A percentile compares a stretch with the other conserved stretches of the same genome.
These are phyloP conservation scores for Colletotrichum tropicale DNA, from an alignment of 2,329 filamentous ascomycete genomes.

Conservation along the genomic window DNA sequence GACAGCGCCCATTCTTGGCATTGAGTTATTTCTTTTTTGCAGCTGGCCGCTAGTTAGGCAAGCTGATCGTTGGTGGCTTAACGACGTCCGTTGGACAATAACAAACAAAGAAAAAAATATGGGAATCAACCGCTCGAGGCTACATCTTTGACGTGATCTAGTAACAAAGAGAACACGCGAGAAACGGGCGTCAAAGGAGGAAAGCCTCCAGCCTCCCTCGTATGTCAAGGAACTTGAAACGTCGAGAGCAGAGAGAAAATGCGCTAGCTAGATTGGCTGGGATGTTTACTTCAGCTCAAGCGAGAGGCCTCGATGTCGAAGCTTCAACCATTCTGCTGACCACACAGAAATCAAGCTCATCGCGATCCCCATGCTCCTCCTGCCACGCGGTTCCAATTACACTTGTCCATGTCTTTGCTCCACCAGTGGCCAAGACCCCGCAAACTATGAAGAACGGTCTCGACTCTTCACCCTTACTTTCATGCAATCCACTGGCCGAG, in stretches of 20 bases:
- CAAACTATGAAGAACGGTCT: neutral
- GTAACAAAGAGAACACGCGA: neutral
- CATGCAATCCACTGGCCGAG: conserved; percentile 21
- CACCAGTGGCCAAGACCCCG: neutral
- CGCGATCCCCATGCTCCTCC: neutral
- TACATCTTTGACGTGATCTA: neutral
- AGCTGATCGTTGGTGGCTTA: neutral
- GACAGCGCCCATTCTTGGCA: neutral
- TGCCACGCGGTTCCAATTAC: neutral
- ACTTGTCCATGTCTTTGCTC: neutral
- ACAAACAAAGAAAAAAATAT: neutral
- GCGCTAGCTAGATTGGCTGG: neutral
- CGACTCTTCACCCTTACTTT: conserved; percentile 11
- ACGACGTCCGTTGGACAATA: neutral
- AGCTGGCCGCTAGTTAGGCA: neutral
- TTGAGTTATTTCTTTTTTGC: neutral
- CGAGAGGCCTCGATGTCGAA: neutral
- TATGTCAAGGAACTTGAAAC: neutral
- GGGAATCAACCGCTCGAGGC: neutral
- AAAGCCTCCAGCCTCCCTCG: neutral
- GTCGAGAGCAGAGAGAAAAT: neutral
- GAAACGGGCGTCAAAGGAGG: neutral
- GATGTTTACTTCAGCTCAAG: neutral
- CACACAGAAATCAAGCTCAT: neutral
- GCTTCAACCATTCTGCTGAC: neutral